A percentile compares a stretch with the other conserved stretches of the same genome.
phyloP scores from a whole-genome alignment of 2,329 filamentous ascomycete species.

The Ceratocystiopsis minuta region DNA sequence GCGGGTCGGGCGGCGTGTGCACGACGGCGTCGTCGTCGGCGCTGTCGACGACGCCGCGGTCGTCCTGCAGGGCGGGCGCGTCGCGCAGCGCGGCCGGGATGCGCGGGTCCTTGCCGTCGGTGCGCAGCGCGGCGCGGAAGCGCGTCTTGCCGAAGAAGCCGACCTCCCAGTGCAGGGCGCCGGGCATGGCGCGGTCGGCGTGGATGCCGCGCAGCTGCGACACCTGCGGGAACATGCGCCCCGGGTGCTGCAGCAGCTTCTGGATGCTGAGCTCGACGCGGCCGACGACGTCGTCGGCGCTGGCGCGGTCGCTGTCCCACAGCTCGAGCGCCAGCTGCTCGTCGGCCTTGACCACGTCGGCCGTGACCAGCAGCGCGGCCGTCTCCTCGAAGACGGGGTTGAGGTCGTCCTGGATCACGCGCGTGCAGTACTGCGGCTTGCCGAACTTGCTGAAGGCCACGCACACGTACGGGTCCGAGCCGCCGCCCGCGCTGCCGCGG shows the following conservation, averaged over 20 bases:
- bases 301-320: constrained; percentile 88
- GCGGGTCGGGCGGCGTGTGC: constrained; percentile 83
- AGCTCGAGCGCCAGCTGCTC: constrained; percentile 87
- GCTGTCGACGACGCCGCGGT: constrained; percentile 61
- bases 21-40: constrained; percentile 68
- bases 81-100: constrained; percentile 58
- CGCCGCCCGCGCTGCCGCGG: constrained; percentile 66
- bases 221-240: constrained; percentile 78
- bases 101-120: constrained; percentile 66
- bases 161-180: constrained; percentile 88
- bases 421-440: constrained; percentile 94
- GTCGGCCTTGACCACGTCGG: constrained; percentile 80
- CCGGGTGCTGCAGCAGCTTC: constrained; percentile 85
- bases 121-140: constrained; percentile 67
- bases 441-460: constrained; percentile 90
- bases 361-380: constrained; percentile 67
- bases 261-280: constrained; percentile 89
- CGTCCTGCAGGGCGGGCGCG: constrained; percentile 63
- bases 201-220: constrained; percentile 72
- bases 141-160: constrained; percentile 87
- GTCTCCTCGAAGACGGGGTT: constrained; percentile 89
- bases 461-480: constrained; percentile 90
- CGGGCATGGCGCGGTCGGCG: constrained; percentile 74
- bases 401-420: constrained; percentile 85
- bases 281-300: constrained; percentile 85